Percentiles rank a stretch among this genome's conserved stretches.
phyloP scores from a whole-genome alignment of 1,139 yeast genomes.

The Sugiyamaella japonica region DNA sequence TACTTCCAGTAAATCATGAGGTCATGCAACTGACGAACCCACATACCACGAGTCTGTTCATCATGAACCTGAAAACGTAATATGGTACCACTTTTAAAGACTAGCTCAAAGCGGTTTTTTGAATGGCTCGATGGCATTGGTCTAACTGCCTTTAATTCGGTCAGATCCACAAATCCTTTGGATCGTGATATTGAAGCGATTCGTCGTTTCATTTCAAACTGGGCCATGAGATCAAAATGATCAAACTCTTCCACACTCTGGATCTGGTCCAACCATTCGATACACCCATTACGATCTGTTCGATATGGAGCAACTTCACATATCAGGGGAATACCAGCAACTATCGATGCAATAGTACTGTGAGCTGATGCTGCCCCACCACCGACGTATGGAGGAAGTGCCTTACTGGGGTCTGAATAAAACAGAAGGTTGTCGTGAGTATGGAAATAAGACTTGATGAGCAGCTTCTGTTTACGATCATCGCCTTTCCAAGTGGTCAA shows the following conservation, averaged over 20 bases:
- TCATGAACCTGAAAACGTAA: slow-evolving; percentile 60
- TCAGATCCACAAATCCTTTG: slow-evolving; percentile 61
- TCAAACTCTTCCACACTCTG: slow-evolving; percentile 45
- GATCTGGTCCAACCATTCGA: slow-evolving; percentile 58
- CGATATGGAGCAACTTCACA: slow-evolving; percentile 56
- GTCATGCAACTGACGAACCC: slow-evolving; percentile 56
- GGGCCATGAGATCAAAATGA: slow-evolving; percentile 55
- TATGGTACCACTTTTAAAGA: slow-evolving; percentile 49
- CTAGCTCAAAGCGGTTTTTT: slow-evolving; percentile 47
- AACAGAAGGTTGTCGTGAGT: slow-evolving; percentile 63
- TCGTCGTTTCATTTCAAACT: slow-evolving; percentile 63
- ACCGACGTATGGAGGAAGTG: slow-evolving; percentile 62
- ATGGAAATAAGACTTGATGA: slow-evolving; percentile 61
- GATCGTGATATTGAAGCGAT: slow-evolving; percentile 57
- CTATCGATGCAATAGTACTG: neutral
- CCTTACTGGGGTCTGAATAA: slow-evolving; percentile 55
- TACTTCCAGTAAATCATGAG: slow-evolving; percentile 61
- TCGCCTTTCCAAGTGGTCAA: slow-evolving; percentile 56
- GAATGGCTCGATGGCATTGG: slow-evolving; percentile 22
- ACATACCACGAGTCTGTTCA: slow-evolving; percentile 52
- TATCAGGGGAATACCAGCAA: slow-evolving; percentile 26
- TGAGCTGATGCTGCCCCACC: slow-evolving; percentile 21
- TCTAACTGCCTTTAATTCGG: slow-evolving; percentile 47
- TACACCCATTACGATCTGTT: slow-evolving; percentile 47
- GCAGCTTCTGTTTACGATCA: slow-evolving; percentile 45